phyloP scores from a whole-genome alignment of 805 yeast species.

The Sugiyamaella lignohabitans region DNA sequence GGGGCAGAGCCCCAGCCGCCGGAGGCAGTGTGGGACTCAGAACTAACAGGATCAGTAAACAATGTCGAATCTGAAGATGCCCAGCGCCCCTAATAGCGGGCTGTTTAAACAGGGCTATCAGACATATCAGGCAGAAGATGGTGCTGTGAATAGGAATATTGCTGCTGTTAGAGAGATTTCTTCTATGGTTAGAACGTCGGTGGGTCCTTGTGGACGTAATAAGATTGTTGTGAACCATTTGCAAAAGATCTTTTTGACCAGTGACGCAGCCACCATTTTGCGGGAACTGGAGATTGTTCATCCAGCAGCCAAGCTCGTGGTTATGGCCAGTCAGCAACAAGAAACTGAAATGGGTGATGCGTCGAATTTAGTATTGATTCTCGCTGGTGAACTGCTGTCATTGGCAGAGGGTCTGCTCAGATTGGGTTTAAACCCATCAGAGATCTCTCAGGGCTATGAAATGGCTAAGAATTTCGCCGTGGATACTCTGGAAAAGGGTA shows the following conservation, averaged over 20 bases:
- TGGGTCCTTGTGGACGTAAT: slow-evolving; percentile 97
- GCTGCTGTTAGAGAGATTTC: slow-evolving; percentile 93
- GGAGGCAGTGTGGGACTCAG: neutral
- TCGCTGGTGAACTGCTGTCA: slow-evolving; percentile 88
- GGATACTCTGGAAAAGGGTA: slow-evolving; percentile 48
- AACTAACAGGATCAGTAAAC: neutral
- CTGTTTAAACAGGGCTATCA: slow-evolving; percentile 94
- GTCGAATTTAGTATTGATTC: slow-evolving; percentile 81
- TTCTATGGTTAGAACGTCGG: slow-evolving; percentile 83
- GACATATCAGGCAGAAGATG: slow-evolving; percentile 81
- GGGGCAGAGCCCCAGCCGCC: slow-evolving; percentile 1
- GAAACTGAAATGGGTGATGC: slow-evolving; percentile 97
- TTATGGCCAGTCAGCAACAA: slow-evolving; percentile 96
- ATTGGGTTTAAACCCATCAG: slow-evolving; percentile 84
- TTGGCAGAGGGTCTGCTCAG: slow-evolving; percentile 79
- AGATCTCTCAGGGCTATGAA: slow-evolving; percentile 87
- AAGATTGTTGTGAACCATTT: slow-evolving; percentile 88
- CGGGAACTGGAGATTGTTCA: slow-evolving; percentile 90
- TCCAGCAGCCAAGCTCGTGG: slow-evolving; percentile 92
- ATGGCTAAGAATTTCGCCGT: slow-evolving; percentile 74
- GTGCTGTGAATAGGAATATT: slow-evolving; percentile 87
- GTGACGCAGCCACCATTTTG: slow-evolving; percentile 97
- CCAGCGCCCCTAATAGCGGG: slow-evolving; percentile 88
- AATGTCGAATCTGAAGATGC: slow-evolving; percentile 79
- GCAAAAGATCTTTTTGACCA: slow-evolving; percentile 82